phyloP scores from a whole-genome alignment of 208 protist species.

The Leishmania lainsoni region DNA sequence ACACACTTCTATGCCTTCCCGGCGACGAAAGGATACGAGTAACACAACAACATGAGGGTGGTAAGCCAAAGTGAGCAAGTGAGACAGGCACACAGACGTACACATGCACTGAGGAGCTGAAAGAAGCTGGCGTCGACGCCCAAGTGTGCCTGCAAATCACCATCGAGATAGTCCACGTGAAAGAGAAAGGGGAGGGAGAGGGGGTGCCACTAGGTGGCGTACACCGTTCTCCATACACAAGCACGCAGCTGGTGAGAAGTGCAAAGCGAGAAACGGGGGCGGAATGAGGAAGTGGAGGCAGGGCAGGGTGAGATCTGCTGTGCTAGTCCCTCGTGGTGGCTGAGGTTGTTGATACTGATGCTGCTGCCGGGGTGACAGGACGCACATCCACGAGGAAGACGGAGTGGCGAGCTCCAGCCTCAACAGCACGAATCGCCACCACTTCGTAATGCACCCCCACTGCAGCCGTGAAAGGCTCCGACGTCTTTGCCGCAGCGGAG shows the following conservation, averaged over 20 bases:
- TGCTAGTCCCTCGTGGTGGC: background rate
- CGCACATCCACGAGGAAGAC: conserved; percentile 71
- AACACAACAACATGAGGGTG: background rate
- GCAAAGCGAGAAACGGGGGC: background rate
- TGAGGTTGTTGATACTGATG: background rate
- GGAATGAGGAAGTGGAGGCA: background rate
- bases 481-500: background rate
- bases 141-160: background rate
- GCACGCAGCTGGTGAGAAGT: background rate
- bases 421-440: conserved; percentile 40
- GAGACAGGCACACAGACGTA: no score
- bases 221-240: background rate
- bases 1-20: background rate
- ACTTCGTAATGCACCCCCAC: conserved; percentile 29
- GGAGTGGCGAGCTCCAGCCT: conserved; percentile 69
- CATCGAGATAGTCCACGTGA: background rate
- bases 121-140: background rate
- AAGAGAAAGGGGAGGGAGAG: background rate
- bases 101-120: no score
- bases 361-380: background rate
- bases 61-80: no score
- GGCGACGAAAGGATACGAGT: background rate
- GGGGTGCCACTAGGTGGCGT: background rate
- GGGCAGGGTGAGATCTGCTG: background rate
- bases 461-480: background rate